These are phyloP conservation scores for Mucor ambiguus DNA, from an alignment of 371 early-diverging fungal species.

Conservation along the genomic window DNA sequence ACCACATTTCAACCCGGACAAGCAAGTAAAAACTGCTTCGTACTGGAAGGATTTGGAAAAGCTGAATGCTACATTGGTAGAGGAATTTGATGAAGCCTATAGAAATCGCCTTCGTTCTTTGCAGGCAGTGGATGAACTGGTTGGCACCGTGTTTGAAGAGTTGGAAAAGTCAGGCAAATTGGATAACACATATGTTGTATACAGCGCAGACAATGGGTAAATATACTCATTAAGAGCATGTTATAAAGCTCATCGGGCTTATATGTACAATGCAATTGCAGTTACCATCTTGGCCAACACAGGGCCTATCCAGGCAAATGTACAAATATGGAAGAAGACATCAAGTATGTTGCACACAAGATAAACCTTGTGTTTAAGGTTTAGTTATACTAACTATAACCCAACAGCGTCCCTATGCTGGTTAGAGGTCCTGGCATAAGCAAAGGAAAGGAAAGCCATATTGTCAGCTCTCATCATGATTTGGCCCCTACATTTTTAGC, in stretches of 20 bases:
- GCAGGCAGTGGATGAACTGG: constrained; percentile 68
- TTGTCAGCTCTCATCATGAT: constrained; percentile 62
- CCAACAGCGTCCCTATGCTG: constrained; percentile 65
- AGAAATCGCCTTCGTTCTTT: constrained; percentile 62
- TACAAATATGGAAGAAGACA: constrained; percentile 64
- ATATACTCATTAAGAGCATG: background rate
- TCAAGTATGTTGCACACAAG: no score
- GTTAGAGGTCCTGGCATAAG: constrained; percentile 66
- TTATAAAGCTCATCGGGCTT: background rate
- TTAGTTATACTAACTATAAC: no score
- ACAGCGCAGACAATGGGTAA: constrained; percentile 68
- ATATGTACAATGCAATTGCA: background rate
- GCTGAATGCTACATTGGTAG: constrained; percentile 39
- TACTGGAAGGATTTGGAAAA: constrained; percentile 54
- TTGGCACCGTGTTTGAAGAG: constrained; percentile 56
- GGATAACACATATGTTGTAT: constrained; percentile 68
- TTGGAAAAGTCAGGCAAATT: constrained; percentile 56
- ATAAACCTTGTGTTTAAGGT: no score
- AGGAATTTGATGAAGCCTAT: constrained; percentile 55
- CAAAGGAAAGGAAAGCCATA: constrained; percentile 43
- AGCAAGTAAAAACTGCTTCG: constrained; percentile 56
- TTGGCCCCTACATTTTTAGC: constrained; percentile 63
- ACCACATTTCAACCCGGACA: constrained; percentile 61
- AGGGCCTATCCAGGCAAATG: constrained; percentile 63
- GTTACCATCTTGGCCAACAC: constrained; percentile 68